These are phyloP conservation scores for Blastobotrys petasosporus DNA, from an alignment of 1,139 yeast genomes.

Conservation along the genomic window DNA sequence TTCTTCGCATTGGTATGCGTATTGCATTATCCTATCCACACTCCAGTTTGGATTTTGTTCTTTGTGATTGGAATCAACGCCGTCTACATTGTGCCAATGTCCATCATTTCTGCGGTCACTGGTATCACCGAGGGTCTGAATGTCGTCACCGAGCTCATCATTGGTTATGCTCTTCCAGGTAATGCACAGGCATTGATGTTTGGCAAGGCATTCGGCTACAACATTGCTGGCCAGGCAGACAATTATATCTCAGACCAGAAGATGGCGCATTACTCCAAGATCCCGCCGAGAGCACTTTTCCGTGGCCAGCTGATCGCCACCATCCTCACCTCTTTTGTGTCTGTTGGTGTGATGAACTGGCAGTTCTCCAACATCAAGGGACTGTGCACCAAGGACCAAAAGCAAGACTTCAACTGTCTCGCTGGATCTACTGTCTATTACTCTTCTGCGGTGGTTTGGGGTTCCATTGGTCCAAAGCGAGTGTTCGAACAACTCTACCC, in stretches of 20 bases:
- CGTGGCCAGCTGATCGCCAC: slow-evolving; percentile 48
- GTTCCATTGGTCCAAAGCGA: slow-evolving; percentile 59
- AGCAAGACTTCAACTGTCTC: slow-evolving; percentile 30
- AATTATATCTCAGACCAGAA: slow-evolving; percentile 51
- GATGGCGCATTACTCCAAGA: slow-evolving; percentile 53
- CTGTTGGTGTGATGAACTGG: slow-evolving; percentile 51
- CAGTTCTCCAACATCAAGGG: slow-evolving; percentile 41
- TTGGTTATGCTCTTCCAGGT: slow-evolving; percentile 59
- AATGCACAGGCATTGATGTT: slow-evolving; percentile 54
- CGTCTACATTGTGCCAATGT: slow-evolving; percentile 47
- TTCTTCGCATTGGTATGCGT: slow-evolving; percentile 43
- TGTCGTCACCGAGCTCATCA: slow-evolving; percentile 48
- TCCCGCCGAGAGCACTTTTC: slow-evolving; percentile 57
- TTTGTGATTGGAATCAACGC: slow-evolving; percentile 51
- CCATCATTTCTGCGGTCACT: slow-evolving; percentile 45
- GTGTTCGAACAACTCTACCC: slow-evolving; percentile 46
- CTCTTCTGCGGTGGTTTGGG: slow-evolving; percentile 53
- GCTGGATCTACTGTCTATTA: slow-evolving; percentile 41
- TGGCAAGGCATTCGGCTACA: slow-evolving; percentile 51
- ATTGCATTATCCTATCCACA: slow-evolving; percentile 40
- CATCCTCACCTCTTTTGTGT: slow-evolving; percentile 35
- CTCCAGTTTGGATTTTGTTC: slow-evolving; percentile 52
- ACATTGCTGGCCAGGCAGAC: slow-evolving; percentile 56
- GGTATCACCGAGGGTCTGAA: slow-evolving; percentile 49
- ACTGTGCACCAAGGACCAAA: slow-evolving; percentile 42